Conservation (phyloP, 1,284 basidiomycete genomes). For the Ceratobasidium sp. region DNA sequence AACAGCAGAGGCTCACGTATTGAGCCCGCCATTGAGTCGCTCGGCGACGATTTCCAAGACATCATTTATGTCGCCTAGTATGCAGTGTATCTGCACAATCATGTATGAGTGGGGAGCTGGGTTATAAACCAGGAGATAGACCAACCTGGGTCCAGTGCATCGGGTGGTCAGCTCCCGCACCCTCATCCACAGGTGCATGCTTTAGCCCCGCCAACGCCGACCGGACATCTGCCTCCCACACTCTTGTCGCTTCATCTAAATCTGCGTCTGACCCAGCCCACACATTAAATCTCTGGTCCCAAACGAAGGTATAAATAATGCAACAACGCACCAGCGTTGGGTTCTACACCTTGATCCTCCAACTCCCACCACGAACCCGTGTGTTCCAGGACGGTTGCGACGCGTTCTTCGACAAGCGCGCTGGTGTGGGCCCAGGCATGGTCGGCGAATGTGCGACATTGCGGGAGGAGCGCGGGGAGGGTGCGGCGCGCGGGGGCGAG, state of each 20-base stretch:
- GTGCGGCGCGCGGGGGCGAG: conserved; percentile 81
- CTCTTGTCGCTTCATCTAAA: conserved; percentile 49
- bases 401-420: conserved; percentile 82
- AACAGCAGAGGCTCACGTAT: background rate
- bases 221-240: conserved; percentile 47
- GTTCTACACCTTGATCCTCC: conserved; percentile 60
- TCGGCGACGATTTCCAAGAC: conserved; percentile 46
- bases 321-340: background rate
- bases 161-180: conserved; percentile 23
- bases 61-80: conserved; percentile 57
- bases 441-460: conserved; percentile 92
- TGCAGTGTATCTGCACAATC: conserved; percentile 82
- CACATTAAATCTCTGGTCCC: conserved; percentile 45
- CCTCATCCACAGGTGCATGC: conserved; percentile 30
- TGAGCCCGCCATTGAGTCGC: conserved; percentile 11
- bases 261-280: conserved; percentile 47
- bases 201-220: conserved; percentile 5
- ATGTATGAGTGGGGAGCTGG: conserved; percentile 57
- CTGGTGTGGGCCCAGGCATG: conserved; percentile 92
- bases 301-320: background rate
- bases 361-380: conserved; percentile 56
- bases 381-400: conserved; percentile 58
- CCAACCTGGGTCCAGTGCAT: conserved; percentile 39
- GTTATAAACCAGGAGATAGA: background rate
- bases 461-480: conserved; percentile 71